Base-by-base conservation (phyloP, 805 yeast species). In the Zygotorulaspora danielsina region DNA sequence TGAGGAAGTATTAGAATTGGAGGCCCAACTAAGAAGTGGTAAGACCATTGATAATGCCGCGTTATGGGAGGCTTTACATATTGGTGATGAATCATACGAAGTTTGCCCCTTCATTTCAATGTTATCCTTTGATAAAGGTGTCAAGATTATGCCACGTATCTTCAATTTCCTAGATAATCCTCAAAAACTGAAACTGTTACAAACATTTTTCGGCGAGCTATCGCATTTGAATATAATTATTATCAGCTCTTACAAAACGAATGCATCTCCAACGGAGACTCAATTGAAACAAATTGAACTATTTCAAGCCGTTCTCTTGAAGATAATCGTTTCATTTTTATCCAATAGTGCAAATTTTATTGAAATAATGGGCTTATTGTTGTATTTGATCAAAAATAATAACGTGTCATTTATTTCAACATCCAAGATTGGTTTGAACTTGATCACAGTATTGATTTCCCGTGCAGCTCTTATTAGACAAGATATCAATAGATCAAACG, bases 401-500 rank as follows among this genome's bases (percentile, higher is more conserved):
- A 81, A 81, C 52, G 78, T 82, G 24, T 72, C 84, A 7, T 67
- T 61, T 45, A 59, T 67, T 31, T 63, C 73, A 11, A 66, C 70
- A 60, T 84, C 77, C 32, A 85, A 84, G 63, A 75, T 86, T 49
- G 97, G 97, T 15, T 75, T 88, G 52, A 82, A 95, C 9, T 70
- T 90, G 41, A 74, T 90, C 39, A 90, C 97, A 0, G 85, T 94
- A n/a, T 69, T 90, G 46, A 78, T 89, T 42, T 86, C 96, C 4
- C 78, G 96, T 54, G 90, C 95, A 22, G 97, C 90, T 62, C 75
- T 89, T 54, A 83, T 90, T 55, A 81, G 82, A 55, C 96, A 94
- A 59, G 95, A 89, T 57, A 79, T 79, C 45, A 58, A 66, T 59
- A 54, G 65, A 42, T 53, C 55, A 8, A 61, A 51, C 41, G 53